Evolutionary conservation across 2,329 filamentous ascomycete genomes (phyloP), one percentile per base, ranked within the genome.

Genomic region (Fusarium penzigii): DNA sequence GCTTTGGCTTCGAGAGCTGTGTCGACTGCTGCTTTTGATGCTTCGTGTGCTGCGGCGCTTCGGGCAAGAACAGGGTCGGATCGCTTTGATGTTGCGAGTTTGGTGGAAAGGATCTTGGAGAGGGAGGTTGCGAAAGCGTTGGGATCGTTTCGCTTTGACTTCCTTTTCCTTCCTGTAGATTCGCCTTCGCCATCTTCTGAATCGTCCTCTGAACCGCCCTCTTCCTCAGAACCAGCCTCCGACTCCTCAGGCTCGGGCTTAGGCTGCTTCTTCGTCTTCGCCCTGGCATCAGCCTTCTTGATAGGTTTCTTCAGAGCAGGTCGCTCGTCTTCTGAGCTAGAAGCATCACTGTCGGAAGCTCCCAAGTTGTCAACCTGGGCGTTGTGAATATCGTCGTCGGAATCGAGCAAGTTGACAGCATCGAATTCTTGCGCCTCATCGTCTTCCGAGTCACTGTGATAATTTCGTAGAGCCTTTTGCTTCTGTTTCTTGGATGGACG

Each of bases 21-120:
- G 65, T 96, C 91, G 1, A 87, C 83, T 10, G 89, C 81, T 34
- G 88, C 84, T 52, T 85, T 85, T 57, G 87, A 87, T 0, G 89
- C 84, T 54, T 90, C 83, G 13, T 86, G 83, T 2, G 92, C 92
- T 11, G 82, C 82, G 55, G 84, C 85, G 69, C 88, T 93, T 65
- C 94, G 88, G 6, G 92, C 87, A 4, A 99, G 81, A n/a, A 99
- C 90, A 0, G 94, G 94, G 69, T 99, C 94, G 49, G 86, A 81
- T 20, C 92, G 88, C 68, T 91, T 91, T 32, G 88, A 83, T 8
- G 84, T 85, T 2, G 92, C 88, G 10, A 97, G 80, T 74, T 97
- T 97, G 45, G 91, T 93, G 50, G 86, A 86, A 42, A 99, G 81
- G 69, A 99, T 97, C 72, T 94, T 96, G 62, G 89, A 88, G 65